phyloP scores from a whole-genome alignment of 306 rosid species.

The Rosa rugosa region DNA sequence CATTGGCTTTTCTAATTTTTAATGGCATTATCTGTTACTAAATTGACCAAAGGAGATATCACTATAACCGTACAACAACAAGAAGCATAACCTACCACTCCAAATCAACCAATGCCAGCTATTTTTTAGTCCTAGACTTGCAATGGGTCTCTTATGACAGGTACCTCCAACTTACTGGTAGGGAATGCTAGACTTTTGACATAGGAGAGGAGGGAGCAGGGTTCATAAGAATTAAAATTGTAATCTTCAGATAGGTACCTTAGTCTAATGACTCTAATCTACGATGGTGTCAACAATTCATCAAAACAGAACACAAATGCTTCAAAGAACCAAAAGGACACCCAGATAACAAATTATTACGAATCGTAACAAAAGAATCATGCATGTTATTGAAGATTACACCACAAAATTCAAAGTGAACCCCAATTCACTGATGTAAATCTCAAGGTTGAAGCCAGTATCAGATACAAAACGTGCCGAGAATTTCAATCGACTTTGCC shows the following conservation, averaged over 20 bases:
- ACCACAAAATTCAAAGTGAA: background rate
- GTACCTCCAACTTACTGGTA: background rate
- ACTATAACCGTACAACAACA: slow-evolving; percentile 16
- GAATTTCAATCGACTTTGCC: background rate
- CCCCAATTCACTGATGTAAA: background rate
- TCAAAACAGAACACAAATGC: background rate
- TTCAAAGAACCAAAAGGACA: background rate
- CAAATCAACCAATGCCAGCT: background rate
- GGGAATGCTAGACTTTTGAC: background rate
- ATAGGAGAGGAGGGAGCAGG: background rate
- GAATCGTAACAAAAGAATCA: background rate
- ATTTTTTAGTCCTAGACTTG: background rate
- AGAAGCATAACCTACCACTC: slow-evolving; percentile 9
- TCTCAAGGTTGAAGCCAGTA: background rate
- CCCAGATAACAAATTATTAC: background rate
- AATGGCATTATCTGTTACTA: slow-evolving; percentile 24
- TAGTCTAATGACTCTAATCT: background rate
- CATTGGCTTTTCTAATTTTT: background rate
- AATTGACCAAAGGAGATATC: background rate
- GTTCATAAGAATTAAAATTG: background rate
- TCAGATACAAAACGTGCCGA: background rate
- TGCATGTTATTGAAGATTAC: background rate
- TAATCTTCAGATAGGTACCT: background rate
- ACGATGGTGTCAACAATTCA: background rate
- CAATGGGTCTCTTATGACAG: background rate